Base-by-base conservation (phyloP, 495 filamentous ascomycete genomes). In the Podospora sp. region DNA sequence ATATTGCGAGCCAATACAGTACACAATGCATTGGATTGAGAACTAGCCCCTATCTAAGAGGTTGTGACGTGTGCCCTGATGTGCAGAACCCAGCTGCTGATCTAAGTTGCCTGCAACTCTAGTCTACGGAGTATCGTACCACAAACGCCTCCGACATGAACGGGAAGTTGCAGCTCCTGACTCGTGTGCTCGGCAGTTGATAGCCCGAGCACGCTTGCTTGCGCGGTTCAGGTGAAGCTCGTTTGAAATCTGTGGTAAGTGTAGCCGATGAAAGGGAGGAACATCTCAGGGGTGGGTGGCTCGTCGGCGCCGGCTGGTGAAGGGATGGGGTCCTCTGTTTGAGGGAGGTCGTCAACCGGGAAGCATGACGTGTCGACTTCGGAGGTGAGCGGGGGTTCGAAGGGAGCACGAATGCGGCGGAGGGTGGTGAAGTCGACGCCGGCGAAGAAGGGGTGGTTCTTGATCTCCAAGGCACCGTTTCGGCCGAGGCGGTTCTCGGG, bases 171-270 rank as follows among this genome's bases (percentile, higher is more conserved):
- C 29, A 33, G 29, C 29, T 33, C 29, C 8, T 33, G 3, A 33
- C 29, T 33, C 29, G 29, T 33, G 8, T 33, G 29, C 29, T 33
- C 29, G 29, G 29, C 29, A 8, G 29, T 33, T 33, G 29, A 33
- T 33, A 33, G 8, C 29, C 29, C 29, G 29, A 33, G 29, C 29
- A 8, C 8, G 8, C 8, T 8, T 46, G 2, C 60, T 76, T 70
- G 80, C 49, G 71, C 75, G 71, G 77, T 14, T 46, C 40, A 46
- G 12, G 11, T 57, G 26, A 25, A 79, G 70, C 78, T 82, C 67
- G 89, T 89, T 80, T 96, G 92, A 79, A 97, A 97, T 62, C 92
- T 88, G 82, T 96, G 97, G 82, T 94, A 97, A 24, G 93, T 97
- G 76, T 97, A 97, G n/a, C 94, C 94, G 73, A 97, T 94, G 79